A percentile compares a stretch with the other conserved stretches of the same genome.
Evolutionary conservation across 805 yeast species (phyloP).

Genomic region (Ogataea angusta): DNA sequence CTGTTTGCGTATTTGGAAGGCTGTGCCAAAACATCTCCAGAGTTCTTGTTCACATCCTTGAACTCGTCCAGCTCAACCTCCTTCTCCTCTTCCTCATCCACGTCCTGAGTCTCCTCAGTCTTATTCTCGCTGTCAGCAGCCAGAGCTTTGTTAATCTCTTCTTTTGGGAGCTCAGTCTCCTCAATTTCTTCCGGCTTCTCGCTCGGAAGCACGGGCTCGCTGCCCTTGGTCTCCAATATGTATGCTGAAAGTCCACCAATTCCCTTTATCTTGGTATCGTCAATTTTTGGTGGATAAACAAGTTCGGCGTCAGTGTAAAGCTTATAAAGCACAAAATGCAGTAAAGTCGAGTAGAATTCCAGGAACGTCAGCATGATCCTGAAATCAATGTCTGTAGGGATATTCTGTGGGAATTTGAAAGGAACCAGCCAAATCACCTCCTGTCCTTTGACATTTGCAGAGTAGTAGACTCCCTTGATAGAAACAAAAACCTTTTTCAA

Average conservation of each 20-base stretch:
- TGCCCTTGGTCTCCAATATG: conserved; percentile 57
- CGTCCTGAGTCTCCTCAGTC: conserved; percentile 37
- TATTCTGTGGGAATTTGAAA: conserved; percentile 92
- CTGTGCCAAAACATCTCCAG: conserved; percentile 70
- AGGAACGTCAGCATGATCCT: conserved; percentile 94
- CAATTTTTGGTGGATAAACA: conserved; percentile 87
- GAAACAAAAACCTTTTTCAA: conserved; percentile 90
- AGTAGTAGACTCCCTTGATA: conserved; percentile 95
- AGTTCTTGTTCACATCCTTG: conserved; percentile 56
- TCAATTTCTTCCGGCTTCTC: conserved; percentile 25
- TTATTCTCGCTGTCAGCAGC: conserved; percentile 46
- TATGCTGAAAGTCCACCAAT: conserved; percentile 87
- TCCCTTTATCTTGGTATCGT: conserved; percentile 68
- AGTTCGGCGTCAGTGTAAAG: conserved; percentile 82
- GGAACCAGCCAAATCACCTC: conserved; percentile 96
- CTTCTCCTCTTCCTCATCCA: conserved; percentile 42
- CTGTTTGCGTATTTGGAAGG: conserved; percentile 60
- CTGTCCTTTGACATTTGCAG: conserved; percentile 86
- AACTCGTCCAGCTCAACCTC: conserved; percentile 66
- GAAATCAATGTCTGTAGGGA: conserved; percentile 92
- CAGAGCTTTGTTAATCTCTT: conserved; percentile 48
- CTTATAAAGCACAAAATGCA: conserved; percentile 83
- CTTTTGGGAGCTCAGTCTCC: conserved; percentile 38
- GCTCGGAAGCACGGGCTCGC: conserved; percentile 37
- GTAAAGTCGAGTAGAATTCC: conserved; percentile 89